These are phyloP conservation scores for Tuber indicum DNA, from an alignment of 495 filamentous ascomycete species.

Conservation along the genomic window DNA sequence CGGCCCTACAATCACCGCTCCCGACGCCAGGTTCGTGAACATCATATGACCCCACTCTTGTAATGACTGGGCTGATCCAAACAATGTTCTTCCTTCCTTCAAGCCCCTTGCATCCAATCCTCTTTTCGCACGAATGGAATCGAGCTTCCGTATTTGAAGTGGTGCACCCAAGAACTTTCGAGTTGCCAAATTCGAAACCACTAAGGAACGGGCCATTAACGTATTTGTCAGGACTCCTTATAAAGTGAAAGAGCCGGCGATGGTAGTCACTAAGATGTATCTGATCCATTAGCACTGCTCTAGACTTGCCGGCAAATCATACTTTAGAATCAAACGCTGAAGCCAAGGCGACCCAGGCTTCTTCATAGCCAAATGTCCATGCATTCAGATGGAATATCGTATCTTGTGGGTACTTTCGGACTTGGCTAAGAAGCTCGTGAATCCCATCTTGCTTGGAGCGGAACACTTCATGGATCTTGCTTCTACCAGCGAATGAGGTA, in stretches of 20 bases:
- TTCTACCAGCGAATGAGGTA: conserved; percentile 62
- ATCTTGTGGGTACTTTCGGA: conserved; percentile 61
- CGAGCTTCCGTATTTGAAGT: conserved; percentile 58
- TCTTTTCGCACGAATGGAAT: conserved; percentile 84
- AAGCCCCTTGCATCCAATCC: conserved; percentile 55
- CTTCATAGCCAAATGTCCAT: conserved; percentile 82
- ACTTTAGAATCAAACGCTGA: conserved; percentile 61
- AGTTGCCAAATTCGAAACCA: conserved; percentile 73
- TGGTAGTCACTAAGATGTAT: conserved; percentile 84
- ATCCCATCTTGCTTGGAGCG: conserved; percentile 67
- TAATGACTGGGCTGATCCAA: conserved; percentile 71
- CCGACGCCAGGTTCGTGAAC: conserved; percentile 70
- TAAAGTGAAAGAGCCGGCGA: conserved; percentile 61
- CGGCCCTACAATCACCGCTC: conserved; percentile 51
- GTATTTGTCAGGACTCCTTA: conserved; percentile 43
- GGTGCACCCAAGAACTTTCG: conserved; percentile 59
- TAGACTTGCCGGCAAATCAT: conserved; percentile 8
- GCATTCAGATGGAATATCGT: conserved; percentile 79
- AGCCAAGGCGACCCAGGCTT: conserved; percentile 81
- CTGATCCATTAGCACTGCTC: conserved; percentile 41
- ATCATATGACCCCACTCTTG: conserved; percentile 52
- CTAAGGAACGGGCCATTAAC: conserved; percentile 57
- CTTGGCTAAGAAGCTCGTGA: conserved; percentile 62
- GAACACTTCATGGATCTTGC: conserved; percentile 49
- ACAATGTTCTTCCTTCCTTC: conserved; percentile 55